These are phyloP conservation scores for Achlya hypogyna DNA, from an alignment of 352 stramenopile species.

Conservation along the genomic window DNA sequence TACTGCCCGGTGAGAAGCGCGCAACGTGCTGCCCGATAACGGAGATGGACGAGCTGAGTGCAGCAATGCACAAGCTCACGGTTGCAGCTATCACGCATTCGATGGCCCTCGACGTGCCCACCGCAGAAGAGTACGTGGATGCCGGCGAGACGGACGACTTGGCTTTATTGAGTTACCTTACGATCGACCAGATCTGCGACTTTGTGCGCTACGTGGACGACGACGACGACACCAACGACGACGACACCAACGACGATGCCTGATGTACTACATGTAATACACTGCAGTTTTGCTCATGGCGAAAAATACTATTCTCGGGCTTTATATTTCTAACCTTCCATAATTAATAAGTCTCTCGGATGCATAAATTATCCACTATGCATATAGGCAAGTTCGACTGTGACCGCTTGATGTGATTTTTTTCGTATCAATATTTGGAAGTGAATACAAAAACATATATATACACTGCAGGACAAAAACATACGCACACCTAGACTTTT, in stretches of 20 bases:
- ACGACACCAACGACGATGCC: neutral
- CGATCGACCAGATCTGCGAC: neutral
- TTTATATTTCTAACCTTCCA: neutral
- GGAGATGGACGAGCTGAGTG: neutral
- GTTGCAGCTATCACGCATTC: neutral
- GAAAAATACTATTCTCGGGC: neutral
- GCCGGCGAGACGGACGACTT: no score
- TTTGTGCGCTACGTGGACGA: neutral
- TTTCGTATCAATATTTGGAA: no score
- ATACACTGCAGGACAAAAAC: no score
- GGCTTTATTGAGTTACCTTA: neutral
- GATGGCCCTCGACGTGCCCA: neutral
- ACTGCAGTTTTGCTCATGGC: neutral
- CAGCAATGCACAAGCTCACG: neutral
- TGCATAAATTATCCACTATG: neutral
- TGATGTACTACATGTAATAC: neutral
- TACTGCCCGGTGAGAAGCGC: neutral
- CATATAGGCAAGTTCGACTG: neutral
- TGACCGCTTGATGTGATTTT: no score
- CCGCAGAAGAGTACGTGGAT: no score
- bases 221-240: neutral
- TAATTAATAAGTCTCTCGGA: neutral
- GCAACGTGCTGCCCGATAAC: neutral
- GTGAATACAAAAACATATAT: no score
- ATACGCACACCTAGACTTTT: no score